A percentile compares a stretch with the other conserved stretches of the same genome.
phyloP scores from a whole-genome alignment of 2,329 filamentous ascomycete genomes.

The Triangularia setosa region DNA sequence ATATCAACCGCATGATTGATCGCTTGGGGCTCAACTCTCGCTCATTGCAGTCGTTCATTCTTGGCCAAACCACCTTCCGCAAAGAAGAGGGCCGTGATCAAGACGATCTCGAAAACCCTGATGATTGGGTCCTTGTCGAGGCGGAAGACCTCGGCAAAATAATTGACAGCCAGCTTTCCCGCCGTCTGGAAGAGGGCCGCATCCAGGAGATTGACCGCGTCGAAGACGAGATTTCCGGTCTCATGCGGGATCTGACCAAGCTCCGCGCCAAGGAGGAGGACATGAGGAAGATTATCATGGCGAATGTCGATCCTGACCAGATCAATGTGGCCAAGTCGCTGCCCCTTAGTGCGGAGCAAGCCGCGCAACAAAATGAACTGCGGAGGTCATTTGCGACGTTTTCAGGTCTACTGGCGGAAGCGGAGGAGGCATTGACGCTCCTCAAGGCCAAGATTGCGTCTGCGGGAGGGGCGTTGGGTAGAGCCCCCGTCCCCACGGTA shows the following conservation, averaged over 20 bases:
- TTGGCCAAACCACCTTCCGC: slow-evolving; percentile 59
- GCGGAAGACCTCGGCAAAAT: slow-evolving; percentile 64
- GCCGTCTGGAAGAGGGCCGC: slow-evolving; percentile 62
- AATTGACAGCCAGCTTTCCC: slow-evolving; percentile 60
- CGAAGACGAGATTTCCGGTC: slow-evolving; percentile 61
- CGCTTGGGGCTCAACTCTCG: slow-evolving; percentile 79
- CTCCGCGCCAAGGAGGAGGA: slow-evolving; percentile 74
- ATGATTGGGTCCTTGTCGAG: slow-evolving; percentile 73
- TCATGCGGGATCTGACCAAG: slow-evolving; percentile 66
- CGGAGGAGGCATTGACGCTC: slow-evolving; percentile 75
- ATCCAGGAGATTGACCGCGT: slow-evolving; percentile 67
- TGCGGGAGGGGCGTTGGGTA: slow-evolving; percentile 47
- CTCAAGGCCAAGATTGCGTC: slow-evolving; percentile 73
- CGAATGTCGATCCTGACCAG: slow-evolving; percentile 64
- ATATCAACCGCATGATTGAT: slow-evolving; percentile 92
- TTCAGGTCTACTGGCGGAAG: slow-evolving; percentile 68
- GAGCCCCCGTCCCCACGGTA: slow-evolving; percentile 68
- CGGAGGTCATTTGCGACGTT: slow-evolving; percentile 71
- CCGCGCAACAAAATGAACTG: slow-evolving; percentile 77
- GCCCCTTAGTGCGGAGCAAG: slow-evolving; percentile 79
- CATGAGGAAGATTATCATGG: slow-evolving; percentile 69
- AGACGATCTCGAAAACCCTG: slow-evolving; percentile 64
- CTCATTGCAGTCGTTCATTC: slow-evolving; percentile 62
- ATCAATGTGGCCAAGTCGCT: slow-evolving; percentile 61
- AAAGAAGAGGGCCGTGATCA: slow-evolving; percentile 54